A percentile compares a stretch with the other conserved stretches of the same genome.
Evolutionary conservation across 441 rosid species (phyloP).

Genomic region (Brassica balearica): DNA sequence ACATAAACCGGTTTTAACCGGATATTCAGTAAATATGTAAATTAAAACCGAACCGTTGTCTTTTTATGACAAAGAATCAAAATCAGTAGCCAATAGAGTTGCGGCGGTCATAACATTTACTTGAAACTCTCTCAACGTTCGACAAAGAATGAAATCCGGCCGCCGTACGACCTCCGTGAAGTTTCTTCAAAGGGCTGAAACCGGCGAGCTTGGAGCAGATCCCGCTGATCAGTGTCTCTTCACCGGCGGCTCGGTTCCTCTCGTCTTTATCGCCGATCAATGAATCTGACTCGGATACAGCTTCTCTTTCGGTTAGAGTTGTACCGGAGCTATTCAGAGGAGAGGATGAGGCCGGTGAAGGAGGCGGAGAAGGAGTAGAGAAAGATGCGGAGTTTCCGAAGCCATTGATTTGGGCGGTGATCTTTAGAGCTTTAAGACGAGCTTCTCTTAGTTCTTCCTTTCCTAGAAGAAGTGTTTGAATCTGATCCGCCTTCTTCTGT

Average conservation of each 20-base stretch:
- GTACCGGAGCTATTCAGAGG: neutral
- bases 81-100: conserved; percentile 29
- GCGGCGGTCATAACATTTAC: conserved; percentile 19
- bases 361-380: neutral
- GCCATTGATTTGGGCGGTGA: conserved; percentile 26
- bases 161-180: conserved; percentile 6
- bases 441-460: conserved; percentile 30
- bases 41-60: neutral
- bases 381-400: conserved; percentile 22
- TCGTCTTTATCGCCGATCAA: neutral
- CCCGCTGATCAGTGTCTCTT: conserved; percentile 24
- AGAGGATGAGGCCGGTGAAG: neutral
- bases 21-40: neutral
- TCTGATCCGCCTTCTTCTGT: conserved; percentile 21
- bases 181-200: conserved; percentile 16
- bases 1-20: conserved; percentile 37
- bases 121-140: conserved; percentile 22
- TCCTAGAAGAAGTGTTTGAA: conserved; percentile 19
- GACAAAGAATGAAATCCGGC: conserved; percentile 18
- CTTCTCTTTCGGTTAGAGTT: neutral
- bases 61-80: neutral
- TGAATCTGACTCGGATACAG: neutral
- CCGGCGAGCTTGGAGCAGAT: conserved; percentile 22
- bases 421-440: conserved; percentile 31
- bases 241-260: neutral